Base-by-base conservation (phyloP, 1,284 basidiomycete genomes). In the Fomes fomentarius region DNA sequence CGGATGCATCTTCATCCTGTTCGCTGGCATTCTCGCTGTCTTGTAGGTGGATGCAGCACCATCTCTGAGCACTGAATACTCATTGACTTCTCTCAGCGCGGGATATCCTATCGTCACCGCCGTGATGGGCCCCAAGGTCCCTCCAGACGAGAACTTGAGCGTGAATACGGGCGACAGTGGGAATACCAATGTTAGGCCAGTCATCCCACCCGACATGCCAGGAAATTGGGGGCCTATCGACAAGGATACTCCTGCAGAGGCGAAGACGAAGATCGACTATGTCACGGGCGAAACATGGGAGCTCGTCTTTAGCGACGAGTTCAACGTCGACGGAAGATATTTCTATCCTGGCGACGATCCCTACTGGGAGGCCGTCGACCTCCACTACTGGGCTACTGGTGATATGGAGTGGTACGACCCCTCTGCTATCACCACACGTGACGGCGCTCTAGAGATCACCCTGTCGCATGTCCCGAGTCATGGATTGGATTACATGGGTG, bases 231-330 rank as follows among this genome's bases (percentile, higher is more conserved):
- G 82, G 4, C 73, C 93, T 49, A 87, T 95, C 58, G 93, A 95
- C 69, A 50, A 74, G 4, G 84, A 91, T 50, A 96, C 93, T 0
- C 91, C 91, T 2, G 54, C 74, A 11, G 62, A 77, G 4, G 82
- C 73, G 1, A 81, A 82, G 64, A 84, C 82, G 1, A 85, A 84
- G 44, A 66, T 70, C 4, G 87, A 88, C 45, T 84, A 76, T 65
- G 66, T 69, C 22, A 79, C 85, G 6, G 69, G 73, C 5, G 65
- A 74, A 6, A 68, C 77, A 26, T 75, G 75, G 74, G 81, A 86
- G 50, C 77, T 96, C 8, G 85, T 94, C 2, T 95, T 90, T 67
- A 92, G 89, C 42, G 94, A 96, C 71, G 94, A 96, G 73, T 97
- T 97, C 71, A 86, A 96, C 50, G 75, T 75, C 15, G 86, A 89